Conservation (phyloP, 73 alveolate genomes). For the Paramecium primaurelia region DNA sequence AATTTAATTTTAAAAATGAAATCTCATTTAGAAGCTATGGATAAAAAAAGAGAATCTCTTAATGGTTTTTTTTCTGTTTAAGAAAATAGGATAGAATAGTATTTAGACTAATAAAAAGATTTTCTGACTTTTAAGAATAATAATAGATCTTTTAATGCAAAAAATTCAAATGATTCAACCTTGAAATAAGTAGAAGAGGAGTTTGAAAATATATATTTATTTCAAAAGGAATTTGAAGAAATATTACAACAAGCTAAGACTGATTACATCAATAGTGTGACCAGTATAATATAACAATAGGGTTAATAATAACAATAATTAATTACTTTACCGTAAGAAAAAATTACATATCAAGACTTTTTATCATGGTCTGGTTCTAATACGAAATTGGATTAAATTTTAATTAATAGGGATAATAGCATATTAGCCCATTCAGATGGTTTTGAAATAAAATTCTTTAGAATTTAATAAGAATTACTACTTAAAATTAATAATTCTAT, state of each 20-base stretch:
- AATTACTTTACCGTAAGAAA: background rate
- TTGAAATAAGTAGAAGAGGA: background rate
- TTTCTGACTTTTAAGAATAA: background rate
- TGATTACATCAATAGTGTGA: background rate
- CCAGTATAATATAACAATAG: too few relatives aligned
- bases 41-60: background rate
- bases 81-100: background rate
- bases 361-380: background rate
- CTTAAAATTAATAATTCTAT: background rate
- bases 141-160: background rate
- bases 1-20: background rate
- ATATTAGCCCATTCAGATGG: background rate
- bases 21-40: background rate
- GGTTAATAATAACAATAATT: too few relatives aligned
- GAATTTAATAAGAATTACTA: background rate
- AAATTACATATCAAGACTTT: background rate
- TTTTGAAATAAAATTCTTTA: background rate
- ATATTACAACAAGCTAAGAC: background rate
- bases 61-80: background rate
- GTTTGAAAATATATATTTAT: background rate
- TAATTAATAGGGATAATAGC: background rate
- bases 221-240: background rate
- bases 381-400: background rate
- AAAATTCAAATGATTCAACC: background rate
- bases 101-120: background rate